phyloP scores from a whole-genome alignment of 1,284 basidiomycete genomes.

The Malassezia arunalokei region DNA sequence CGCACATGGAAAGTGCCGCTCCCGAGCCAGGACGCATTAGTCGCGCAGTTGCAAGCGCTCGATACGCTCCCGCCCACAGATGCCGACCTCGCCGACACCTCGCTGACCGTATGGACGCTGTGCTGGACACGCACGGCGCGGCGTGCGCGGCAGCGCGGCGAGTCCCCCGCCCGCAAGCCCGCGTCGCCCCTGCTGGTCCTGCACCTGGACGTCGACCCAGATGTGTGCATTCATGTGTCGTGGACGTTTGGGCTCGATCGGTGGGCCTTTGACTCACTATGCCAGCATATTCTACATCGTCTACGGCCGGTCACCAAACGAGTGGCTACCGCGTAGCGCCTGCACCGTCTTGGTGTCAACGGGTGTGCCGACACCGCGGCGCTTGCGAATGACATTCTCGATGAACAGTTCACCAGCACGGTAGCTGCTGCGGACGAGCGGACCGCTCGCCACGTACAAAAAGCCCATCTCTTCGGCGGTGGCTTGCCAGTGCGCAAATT shows the following conservation, averaged over 20 bases:
- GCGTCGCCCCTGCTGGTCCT: not conserved
- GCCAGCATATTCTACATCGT: not conserved
- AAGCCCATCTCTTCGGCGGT: slow-evolving; percentile 87
- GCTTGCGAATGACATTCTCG: slow-evolving; percentile 35
- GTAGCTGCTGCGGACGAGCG: slow-evolving; percentile 88
- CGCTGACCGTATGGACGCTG: slow-evolving; percentile 2
- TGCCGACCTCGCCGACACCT: not conserved
- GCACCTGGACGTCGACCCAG: not conserved
- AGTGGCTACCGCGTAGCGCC: not conserved
- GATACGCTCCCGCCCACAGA: slow-evolving; percentile 2
- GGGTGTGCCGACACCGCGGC: slow-evolving; percentile 14
- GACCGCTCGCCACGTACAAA: slow-evolving; percentile 91
- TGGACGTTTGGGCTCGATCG: slow-evolving; percentile 15
- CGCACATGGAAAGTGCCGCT: not conserved
- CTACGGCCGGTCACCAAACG: not conserved
- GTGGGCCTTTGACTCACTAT: slow-evolving; percentile 14
- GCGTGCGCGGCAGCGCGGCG: slow-evolving; percentile 6
- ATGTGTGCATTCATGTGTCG: not conserved
- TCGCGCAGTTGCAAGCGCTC: not conserved
- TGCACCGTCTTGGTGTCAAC: slow-evolving; percentile 8
- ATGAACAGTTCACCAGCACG: slow-evolving; percentile 55
- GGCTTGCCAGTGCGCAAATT: slow-evolving; percentile 82
- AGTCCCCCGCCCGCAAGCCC: not conserved
- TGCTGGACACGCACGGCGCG: slow-evolving; percentile 16
- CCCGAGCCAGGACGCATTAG: not conserved